phyloP scores from a whole-genome alignment of 192 early-diverging fungal genomes.

The Coemansia sp. region DNA sequence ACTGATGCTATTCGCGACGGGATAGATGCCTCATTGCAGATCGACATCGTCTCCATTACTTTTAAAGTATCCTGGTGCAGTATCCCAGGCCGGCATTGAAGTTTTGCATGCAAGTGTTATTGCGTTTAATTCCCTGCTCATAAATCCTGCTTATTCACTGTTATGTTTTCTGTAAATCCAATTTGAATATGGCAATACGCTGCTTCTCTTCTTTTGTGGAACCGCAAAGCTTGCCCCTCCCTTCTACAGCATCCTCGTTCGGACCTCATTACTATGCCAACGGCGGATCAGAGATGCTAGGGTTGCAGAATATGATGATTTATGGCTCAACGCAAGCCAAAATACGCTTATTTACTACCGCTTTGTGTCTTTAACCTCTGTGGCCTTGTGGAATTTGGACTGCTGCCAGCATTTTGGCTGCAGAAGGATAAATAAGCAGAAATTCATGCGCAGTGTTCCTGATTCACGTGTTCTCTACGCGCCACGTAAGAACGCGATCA shows the following conservation, averaged over 20 bases:
- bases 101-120: slow-evolving; percentile 1
- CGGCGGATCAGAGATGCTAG: neutral
- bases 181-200: neutral
- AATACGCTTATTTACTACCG: too few species aligned
- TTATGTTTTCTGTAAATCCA: neutral
- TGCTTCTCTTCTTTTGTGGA: too few species aligned
- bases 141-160: neutral
- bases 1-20: neutral
- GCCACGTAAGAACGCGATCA: neutral
- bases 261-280: neutral
- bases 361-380: too few species aligned
- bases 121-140: neutral
- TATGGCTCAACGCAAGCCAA: too few species aligned
- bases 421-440: neutral
- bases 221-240: too few species aligned
- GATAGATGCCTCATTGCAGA: neutral
- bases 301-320: too few species aligned
- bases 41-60: neutral
- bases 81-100: neutral
- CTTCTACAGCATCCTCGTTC: neutral
- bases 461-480: neutral
- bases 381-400: too few species aligned
- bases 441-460: neutral
- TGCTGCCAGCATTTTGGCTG: too few species aligned
- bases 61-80: neutral